Base-by-base conservation (phyloP, 176 grass and related monocot genomes). In the Eleusine indica region DNA sequence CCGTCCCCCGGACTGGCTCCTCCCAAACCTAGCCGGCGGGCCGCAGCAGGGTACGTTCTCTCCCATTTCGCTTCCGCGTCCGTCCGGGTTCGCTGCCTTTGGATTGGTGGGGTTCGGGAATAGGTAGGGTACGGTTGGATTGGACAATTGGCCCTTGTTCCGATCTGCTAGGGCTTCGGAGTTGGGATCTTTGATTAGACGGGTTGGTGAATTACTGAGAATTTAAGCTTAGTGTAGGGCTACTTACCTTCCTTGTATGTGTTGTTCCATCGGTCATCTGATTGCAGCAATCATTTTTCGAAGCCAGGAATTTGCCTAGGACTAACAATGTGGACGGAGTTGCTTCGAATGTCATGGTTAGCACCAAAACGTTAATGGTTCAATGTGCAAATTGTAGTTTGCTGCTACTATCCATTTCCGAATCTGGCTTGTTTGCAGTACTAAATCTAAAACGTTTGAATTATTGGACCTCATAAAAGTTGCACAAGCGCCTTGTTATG, bases 1-100 rank as follows among this genome's bases (percentile, higher is more conserved):
- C 72, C 56, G 46, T 7, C 89, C 84, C 71, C 96, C 93, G 21
- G 56, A 78, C 1, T 99, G 93, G 96, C 87, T 99, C 54, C 56
- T 87, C 43, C 84, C 88, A 2, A 53, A 80, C 40, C 38, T 6
- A 70, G 29, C 69, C 47, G 71, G 6, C 4, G 73, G 0, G 37
- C 18, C 42, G 57, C 88, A 78, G 67, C 88, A 78, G 46, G 83
- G 88, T 90, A 49, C 21, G 56, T 17, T 17, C 5, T 18, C 6
- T 22, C 17, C 25, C 30, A 21, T 9, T 38, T 5, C 62, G 5
- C 21, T 3, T 49, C 70, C 37, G 2, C 6, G 37, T 16, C 47
- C 41, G 16, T 40, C 53, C 17, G 25, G 30, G 60, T 46, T 46
- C 43, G 43, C 68, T 32, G 25, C 76, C 17, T 17, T 62, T 40